Base-by-base conservation (phyloP, 2,329 filamentous ascomycete species). In the Epichloe baconii region DNA sequence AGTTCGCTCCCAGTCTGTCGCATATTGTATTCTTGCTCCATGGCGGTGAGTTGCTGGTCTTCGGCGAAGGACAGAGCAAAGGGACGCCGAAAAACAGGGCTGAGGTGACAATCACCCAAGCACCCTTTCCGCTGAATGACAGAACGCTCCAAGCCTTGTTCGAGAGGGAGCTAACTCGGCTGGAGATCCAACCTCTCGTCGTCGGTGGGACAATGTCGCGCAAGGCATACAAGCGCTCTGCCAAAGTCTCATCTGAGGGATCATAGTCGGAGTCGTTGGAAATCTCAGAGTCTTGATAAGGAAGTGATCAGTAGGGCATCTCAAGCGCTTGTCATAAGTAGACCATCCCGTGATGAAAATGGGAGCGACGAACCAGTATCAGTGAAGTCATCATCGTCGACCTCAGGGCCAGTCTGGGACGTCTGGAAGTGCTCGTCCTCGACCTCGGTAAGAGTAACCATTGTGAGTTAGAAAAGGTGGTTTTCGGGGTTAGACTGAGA, bases 1-100 rank as follows among this genome's bases (percentile, higher is more conserved):
- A 81, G 66, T 66, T 95, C 88, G 65, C 86, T 84, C 56, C 88
- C 88, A 64, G 86, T 81, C 79, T 95, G 88, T 69, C 93, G 86
- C 88, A 95, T 93, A 69, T 86, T 83, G 80, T 90, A 89, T 75
- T 96, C 91, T 70, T 89, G 83, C 81, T 98, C 93, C 88, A 96
- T 94, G 75, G 95, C 91, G 58, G 91, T 77, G 67, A 95, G 82
- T 75, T 95, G 88, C 77, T 96, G 89, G 76, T 98, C 93, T 76
- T 98, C 93, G 57, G 86, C 83, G 66, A 89, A 91, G 53, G 89
- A 91, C 59, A 98, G 76, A 53, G 89, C 90, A 77, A 89, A 51
- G 93, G 93, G 48, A 97, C 88, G 61, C 89, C 90, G 57, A 97
- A 73, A 66, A 98, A 75, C 64, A 98, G 79, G 54, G 88, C 88